phyloP scores from a whole-genome alignment of 2,329 filamentous ascomycete species.

The Hymenoscyphus fructigenus region DNA sequence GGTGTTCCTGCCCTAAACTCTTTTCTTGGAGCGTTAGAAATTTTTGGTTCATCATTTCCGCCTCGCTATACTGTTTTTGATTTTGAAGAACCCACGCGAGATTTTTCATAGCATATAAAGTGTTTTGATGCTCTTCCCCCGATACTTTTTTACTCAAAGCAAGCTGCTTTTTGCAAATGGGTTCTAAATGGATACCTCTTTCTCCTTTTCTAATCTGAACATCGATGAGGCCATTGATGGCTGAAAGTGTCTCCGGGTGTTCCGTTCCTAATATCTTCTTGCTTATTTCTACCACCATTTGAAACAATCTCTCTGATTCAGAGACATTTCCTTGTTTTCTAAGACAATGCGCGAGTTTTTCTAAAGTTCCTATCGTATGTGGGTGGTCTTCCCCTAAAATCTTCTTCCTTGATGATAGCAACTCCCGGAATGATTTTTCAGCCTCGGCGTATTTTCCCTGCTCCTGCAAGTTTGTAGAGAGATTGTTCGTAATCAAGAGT shows the following conservation, averaged over 20 bases:
- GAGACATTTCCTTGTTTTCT: conserved; percentile 26
- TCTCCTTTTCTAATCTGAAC: background rate
- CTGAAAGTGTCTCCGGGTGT: background rate
- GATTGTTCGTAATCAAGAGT: background rate
- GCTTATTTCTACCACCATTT: background rate
- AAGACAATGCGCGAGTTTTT: conserved; percentile 25
- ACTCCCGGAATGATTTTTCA: conserved; percentile 25
- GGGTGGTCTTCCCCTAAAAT: conserved; percentile 26
- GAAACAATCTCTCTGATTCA: conserved; percentile 33
- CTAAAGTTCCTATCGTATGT: conserved; percentile 25
- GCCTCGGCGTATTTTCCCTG: conserved; percentile 28
- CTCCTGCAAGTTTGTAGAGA: background rate
- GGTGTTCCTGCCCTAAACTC: background rate
- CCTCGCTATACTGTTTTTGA: background rate
- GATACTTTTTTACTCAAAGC: background rate
- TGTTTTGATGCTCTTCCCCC: background rate
- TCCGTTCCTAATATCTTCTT: background rate
- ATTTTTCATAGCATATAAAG: background rate
- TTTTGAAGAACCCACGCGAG: background rate
- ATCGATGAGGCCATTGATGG: background rate
- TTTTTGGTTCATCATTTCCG: background rate
- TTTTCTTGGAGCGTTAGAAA: background rate
- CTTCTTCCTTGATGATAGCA: conserved; percentile 19
- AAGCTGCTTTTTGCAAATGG: background rate
- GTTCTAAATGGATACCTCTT: background rate